Conservation (phyloP, 148 eudicot genomes). For the Silene latifolia region DNA sequence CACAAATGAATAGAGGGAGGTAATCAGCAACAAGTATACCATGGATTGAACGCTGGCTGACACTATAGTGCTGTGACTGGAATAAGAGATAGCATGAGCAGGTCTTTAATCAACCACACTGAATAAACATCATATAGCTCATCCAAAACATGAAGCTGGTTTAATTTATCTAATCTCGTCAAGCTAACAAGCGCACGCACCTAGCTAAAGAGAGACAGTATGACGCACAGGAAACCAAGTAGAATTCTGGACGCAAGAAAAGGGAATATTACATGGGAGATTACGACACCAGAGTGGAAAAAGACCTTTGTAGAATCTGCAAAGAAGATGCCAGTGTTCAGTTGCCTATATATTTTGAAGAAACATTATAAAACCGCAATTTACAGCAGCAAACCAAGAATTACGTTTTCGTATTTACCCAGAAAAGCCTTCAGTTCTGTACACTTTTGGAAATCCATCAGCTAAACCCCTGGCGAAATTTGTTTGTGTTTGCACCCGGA, state of each 20-base stretch:
- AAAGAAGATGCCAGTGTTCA: constrained; percentile 23
- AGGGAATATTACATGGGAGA: constrained; percentile 71
- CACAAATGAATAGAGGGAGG: too few species aligned
- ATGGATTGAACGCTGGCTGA: too few species aligned
- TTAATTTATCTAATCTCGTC: not conserved
- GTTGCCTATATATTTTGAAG: not conserved
- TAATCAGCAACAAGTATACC: too few species aligned
- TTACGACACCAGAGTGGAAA: constrained; percentile 95
- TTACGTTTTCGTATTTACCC: constrained; percentile 44
- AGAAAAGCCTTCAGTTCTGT: constrained; percentile 65
- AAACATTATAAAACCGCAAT: not conserved
- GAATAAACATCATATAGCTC: not conserved
- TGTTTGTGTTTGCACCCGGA: constrained; percentile 80
- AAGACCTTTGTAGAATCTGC: constrained; percentile 87
- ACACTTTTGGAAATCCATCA: constrained; percentile 88
- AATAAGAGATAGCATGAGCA: too few species aligned
- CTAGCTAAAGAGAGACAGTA: not conserved
- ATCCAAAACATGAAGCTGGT: not conserved
- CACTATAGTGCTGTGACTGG: too few species aligned
- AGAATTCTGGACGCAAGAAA: constrained; percentile 10
- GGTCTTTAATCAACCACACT: too few species aligned
- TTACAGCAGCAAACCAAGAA: not conserved
- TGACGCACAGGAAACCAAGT: constrained; percentile 1
- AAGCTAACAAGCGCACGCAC: not conserved
- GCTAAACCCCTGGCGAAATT: constrained; percentile 76